A percentile compares a stretch with the other conserved stretches of the same genome.
Evolutionary conservation across 345 rosid species (phyloP).

Genomic region (Linum tenue): DNA sequence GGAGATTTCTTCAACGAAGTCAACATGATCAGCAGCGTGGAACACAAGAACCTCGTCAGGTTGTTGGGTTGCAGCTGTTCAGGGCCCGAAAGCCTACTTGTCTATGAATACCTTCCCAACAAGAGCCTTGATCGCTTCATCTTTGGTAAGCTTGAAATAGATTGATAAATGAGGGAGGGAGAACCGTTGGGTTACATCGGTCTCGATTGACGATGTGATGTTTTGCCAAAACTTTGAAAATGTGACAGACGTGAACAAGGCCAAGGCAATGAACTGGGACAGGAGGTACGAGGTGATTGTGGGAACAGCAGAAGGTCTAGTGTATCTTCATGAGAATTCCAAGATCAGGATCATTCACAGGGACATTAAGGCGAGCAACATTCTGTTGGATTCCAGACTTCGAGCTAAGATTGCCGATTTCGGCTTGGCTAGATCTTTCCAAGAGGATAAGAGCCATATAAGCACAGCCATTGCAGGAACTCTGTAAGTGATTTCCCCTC

Average conservation of each 20-base stretch:
- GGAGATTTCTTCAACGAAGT: constrained; percentile 91
- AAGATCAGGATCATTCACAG: constrained; percentile 68
- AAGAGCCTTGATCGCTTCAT: constrained; percentile 79
- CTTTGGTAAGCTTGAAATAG: constrained; percentile 38
- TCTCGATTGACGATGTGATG: background rate
- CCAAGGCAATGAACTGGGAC: constrained; percentile 58
- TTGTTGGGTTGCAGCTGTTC: constrained; percentile 86
- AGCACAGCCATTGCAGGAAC: constrained; percentile 99
- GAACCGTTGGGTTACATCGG: background rate
- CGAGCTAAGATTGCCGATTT: constrained; percentile 92
- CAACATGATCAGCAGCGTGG: constrained; percentile 75
- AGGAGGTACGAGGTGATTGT: constrained; percentile 47
- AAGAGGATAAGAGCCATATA: constrained; percentile 85
- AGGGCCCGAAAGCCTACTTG: constrained; percentile 91
- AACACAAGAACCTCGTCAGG: constrained; percentile 88
- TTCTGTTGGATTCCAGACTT: constrained; percentile 64
- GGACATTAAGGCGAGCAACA: constrained; percentile 86
- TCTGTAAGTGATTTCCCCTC: constrained; percentile 37
- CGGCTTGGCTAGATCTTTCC: constrained; percentile 86
- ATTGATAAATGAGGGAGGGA: background rate
- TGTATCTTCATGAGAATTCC: constrained; percentile 70
- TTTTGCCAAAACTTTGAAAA: background rate
- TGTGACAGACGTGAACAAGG: constrained; percentile 50
- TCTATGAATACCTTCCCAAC: constrained; percentile 75
- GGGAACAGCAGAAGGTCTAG: constrained; percentile 89